Percentiles rank a stretch among this genome's conserved stretches.
Conservation (phyloP, 1,284 basidiomycete genomes). For the Sphagnurus paluster region DNA sequence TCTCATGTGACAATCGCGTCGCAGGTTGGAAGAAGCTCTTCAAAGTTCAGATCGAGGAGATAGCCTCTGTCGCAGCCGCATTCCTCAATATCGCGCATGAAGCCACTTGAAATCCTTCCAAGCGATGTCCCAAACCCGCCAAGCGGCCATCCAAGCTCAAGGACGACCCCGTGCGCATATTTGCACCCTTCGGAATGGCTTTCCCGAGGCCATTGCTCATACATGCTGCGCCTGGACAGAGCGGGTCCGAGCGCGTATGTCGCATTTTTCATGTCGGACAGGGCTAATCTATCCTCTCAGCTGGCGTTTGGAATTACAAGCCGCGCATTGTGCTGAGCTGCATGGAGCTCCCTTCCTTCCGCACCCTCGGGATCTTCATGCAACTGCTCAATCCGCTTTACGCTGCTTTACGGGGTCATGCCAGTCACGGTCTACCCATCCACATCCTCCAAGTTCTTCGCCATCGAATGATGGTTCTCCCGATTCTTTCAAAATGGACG, state of each 20-base stretch:
- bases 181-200: conserved; percentile 38
- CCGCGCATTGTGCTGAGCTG: conserved; percentile 18
- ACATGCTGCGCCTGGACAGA: neutral
- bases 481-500: conserved; percentile 19
- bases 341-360: conserved; percentile 33
- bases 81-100: conserved; percentile 37
- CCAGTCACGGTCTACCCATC: conserved; percentile 32
- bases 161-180: conserved; percentile 26
- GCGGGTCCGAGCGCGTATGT: conserved; percentile 2
- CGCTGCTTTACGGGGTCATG: conserved; percentile 23
- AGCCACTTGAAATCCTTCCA: conserved; percentile 23
- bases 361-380: conserved; percentile 30
- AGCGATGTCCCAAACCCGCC: conserved; percentile 22
- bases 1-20: neutral
- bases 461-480: conserved; percentile 24
- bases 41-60: conserved; percentile 23
- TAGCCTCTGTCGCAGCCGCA: conserved; percentile 26
- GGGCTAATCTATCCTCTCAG: neutral
- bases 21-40: conserved; percentile 15
- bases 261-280: neutral
- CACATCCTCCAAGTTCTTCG: conserved; percentile 23
- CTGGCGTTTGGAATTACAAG: conserved; percentile 3
- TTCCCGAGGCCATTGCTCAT: conserved; percentile 32
- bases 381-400: conserved; percentile 29
- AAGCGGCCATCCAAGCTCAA: conserved; percentile 22